phyloP scores from a whole-genome alignment of 805 yeast species.

The Candida silvatica region DNA sequence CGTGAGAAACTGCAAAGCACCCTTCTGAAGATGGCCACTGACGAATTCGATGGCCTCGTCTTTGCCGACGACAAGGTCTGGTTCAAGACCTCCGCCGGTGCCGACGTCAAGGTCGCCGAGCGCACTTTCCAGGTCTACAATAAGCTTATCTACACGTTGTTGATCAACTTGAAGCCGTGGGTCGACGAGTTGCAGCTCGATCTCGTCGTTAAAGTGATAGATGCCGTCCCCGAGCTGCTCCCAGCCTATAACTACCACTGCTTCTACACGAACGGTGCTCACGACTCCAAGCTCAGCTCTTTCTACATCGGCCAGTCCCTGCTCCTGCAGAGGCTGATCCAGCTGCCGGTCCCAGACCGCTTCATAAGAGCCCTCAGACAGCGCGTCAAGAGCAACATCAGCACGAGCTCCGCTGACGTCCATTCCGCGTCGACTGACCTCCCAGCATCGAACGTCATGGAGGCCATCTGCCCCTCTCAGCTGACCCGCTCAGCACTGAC shows the following conservation, averaged over 20 bases:
- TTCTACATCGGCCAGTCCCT: slow-evolving; percentile 77
- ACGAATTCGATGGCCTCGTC: slow-evolving; percentile 37
- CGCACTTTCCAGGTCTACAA: slow-evolving; percentile 55
- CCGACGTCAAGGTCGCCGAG: slow-evolving; percentile 33
- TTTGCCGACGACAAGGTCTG: slow-evolving; percentile 43
- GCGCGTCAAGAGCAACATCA: slow-evolving; percentile 1
- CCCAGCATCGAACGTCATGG: slow-evolving; percentile 30
- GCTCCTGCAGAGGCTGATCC: slow-evolving; percentile 50
- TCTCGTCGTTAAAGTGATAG: slow-evolving; percentile 41
- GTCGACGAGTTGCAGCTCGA: slow-evolving; percentile 58
- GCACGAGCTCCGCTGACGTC: slow-evolving; percentile 3
- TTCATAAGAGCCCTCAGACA: slow-evolving; percentile 9
- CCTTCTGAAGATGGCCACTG: slow-evolving; percentile 40
- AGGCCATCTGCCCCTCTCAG: slow-evolving; percentile 57
- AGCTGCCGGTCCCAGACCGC: slow-evolving; percentile 42
- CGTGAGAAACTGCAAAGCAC: slow-evolving; percentile 34
- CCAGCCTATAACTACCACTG: slow-evolving; percentile 60
- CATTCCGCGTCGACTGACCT: background rate
- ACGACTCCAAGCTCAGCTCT: slow-evolving; percentile 72
- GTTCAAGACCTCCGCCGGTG: slow-evolving; percentile 23
- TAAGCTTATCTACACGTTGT: slow-evolving; percentile 51
- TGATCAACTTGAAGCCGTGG: slow-evolving; percentile 73
- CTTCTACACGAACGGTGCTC: slow-evolving; percentile 52
- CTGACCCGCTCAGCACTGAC: slow-evolving; percentile 48
- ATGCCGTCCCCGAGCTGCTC: slow-evolving; percentile 56